Percentiles rank a stretch among this genome's conserved stretches.
These are phyloP conservation scores for Hypoxylon sp. DNA, from an alignment of 2,329 filamentous ascomycete genomes.

Conservation along the genomic window DNA sequence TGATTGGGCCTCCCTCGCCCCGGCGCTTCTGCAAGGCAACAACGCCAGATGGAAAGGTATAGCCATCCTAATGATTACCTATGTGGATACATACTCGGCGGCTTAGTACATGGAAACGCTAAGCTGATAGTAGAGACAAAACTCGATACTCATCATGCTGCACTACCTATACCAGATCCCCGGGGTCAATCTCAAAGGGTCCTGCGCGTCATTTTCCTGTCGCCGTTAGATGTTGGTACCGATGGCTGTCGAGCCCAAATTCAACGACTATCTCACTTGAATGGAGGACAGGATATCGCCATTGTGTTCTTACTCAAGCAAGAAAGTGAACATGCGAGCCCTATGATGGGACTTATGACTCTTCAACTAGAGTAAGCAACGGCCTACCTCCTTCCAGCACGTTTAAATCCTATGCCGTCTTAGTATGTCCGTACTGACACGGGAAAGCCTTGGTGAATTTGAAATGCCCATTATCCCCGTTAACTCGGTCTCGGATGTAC, in stretches of 20 bases:
- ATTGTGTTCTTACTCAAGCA: slow-evolving; percentile 62
- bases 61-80: not conserved
- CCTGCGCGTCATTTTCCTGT: slow-evolving; percentile 61
- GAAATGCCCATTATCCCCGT: slow-evolving; percentile 62
- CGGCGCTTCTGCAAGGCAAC: slow-evolving; percentile 47
- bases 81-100: not conserved
- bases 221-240: slow-evolving; percentile 56
- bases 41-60: slow-evolving; percentile 52
- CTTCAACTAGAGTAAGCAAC: slow-evolving; percentile 62
- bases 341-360: slow-evolving; percentile 57
- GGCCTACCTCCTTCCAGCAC: not conserved
- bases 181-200: slow-evolving; percentile 35
- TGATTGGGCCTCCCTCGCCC: slow-evolving; percentile 50
- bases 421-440: slow-evolving; percentile 30
- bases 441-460: slow-evolving; percentile 54
- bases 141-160: slow-evolving; percentile 63
- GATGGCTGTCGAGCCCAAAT: slow-evolving; percentile 54
- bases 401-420: not conserved
- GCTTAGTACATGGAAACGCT: slow-evolving; percentile 12
- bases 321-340: slow-evolving; percentile 45
- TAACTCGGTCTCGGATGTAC: slow-evolving; percentile 55
- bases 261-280: slow-evolving; percentile 60
- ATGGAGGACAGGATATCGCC: slow-evolving; percentile 58
- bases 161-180: slow-evolving; percentile 55
- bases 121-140: slow-evolving; percentile 57